Evolutionary conservation across 2,329 filamentous ascomycete species (phyloP).

Genomic region (Bipolaris victoriae): DNA sequence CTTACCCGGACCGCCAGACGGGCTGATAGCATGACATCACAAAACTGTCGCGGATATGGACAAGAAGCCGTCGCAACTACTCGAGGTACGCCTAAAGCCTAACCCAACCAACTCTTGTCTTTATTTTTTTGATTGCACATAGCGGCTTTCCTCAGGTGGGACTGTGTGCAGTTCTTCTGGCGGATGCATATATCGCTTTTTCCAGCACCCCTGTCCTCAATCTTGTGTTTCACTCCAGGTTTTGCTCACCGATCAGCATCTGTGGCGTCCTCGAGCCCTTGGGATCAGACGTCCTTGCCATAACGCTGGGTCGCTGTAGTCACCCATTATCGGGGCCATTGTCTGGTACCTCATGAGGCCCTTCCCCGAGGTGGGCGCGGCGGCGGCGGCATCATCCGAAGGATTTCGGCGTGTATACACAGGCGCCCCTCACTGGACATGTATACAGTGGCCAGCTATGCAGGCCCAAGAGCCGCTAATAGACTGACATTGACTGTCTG

Average conservation of each 20-base stretch:
- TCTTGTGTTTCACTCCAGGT: slow-evolving; percentile 10
- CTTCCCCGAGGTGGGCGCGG: too few relatives aligned
- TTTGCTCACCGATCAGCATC: slow-evolving; percentile 21
- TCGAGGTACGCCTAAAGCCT: slow-evolving; percentile 12
- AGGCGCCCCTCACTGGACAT: not conserved
- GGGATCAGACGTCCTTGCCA: slow-evolving; percentile 4
- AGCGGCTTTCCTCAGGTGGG: slow-evolving; percentile 1
- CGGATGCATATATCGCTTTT: not conserved
- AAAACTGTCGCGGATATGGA: slow-evolving; percentile 8
- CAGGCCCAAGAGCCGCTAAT: not conserved
- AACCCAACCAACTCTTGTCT: slow-evolving; percentile 1
- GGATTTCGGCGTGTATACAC: not conserved
- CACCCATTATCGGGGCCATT: slow-evolving; percentile 6
- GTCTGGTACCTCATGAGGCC: not conserved
- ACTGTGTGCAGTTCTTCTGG: slow-evolving; percentile 1
- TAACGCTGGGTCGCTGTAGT: slow-evolving; percentile 6
- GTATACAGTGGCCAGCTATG: not conserved
- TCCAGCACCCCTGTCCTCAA: slow-evolving; percentile 6
- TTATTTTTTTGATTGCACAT: slow-evolving; percentile 4
- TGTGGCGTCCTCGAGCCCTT: slow-evolving; percentile 2
- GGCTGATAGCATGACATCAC: slow-evolving; percentile 7
- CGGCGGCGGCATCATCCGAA: not conserved
- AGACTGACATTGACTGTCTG: not conserved
- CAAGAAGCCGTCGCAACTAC: slow-evolving; percentile 7
- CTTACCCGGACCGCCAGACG: not conserved